Evolutionary conservation across 2,329 filamentous ascomycete species (phyloP).

Genomic region (Massarina eburnea): DNA sequence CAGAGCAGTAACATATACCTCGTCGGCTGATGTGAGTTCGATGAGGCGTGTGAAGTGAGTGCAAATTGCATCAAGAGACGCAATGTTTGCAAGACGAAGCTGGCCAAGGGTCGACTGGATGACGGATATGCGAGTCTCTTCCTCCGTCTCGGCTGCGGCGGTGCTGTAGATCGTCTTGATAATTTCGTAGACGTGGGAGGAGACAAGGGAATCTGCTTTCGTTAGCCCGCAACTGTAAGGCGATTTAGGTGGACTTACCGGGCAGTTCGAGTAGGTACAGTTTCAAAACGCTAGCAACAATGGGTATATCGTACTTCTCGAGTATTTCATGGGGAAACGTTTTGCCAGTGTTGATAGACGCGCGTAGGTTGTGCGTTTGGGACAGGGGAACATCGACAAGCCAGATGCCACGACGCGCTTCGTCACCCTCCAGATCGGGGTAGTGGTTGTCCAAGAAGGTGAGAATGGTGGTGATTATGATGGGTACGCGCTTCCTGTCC

Average conservation of each 20-base stretch:
- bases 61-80: conserved; percentile 96
- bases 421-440: conserved; percentile 94
- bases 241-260: conserved; percentile 57
- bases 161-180: conserved; percentile 96
- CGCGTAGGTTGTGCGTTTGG: conserved; percentile 81
- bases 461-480: conserved; percentile 88
- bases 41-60: conserved; percentile 97
- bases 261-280: conserved; percentile 93
- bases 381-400: conserved; percentile 85
- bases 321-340: conserved; percentile 73
- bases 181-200: conserved; percentile 97
- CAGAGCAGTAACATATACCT: conserved; percentile 75
- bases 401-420: conserved; percentile 90
- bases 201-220: conserved; percentile 84
- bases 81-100: conserved; percentile 93
- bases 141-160: conserved; percentile 65
- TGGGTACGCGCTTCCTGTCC: conserved; percentile 91
- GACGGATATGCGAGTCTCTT: conserved; percentile 80
- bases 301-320: conserved; percentile 88
- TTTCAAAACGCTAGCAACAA: conserved; percentile 89
- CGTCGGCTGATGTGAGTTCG: conserved; percentile 93
- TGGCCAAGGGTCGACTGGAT: conserved; percentile 95
- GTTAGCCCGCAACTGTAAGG: conserved; percentile 18
- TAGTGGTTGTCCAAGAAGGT: conserved; percentile 97
- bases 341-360: conserved; percentile 84